phyloP scores from a whole-genome alignment of 2,329 filamentous ascomycete genomes.

The Tolypocladium ophioglossoides region DNA sequence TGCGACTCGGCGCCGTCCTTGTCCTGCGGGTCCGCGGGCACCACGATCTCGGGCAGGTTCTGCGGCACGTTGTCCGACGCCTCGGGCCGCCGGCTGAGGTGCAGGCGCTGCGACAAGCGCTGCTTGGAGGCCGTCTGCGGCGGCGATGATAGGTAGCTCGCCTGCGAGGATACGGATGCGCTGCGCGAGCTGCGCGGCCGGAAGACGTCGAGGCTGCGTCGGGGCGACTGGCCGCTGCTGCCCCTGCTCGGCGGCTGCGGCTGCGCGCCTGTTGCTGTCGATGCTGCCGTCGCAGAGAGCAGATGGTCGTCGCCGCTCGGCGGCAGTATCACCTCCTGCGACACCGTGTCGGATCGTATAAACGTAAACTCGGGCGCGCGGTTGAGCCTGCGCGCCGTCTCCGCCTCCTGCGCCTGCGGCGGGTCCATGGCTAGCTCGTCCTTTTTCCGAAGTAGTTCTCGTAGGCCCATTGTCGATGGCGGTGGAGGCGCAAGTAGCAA shows the following conservation, averaged over 20 bases:
- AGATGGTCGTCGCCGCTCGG: slow-evolving; percentile 27
- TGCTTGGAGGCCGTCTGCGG: slow-evolving; percentile 19
- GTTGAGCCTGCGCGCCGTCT: slow-evolving; percentile 23
- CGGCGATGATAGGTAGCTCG: slow-evolving; percentile 19
- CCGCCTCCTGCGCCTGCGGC: slow-evolving; percentile 22
- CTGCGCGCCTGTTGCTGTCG: not conserved
- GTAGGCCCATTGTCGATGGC: slow-evolving; percentile 33
- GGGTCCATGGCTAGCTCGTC: slow-evolving; percentile 28
- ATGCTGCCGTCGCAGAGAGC: not conserved
- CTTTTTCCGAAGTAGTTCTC: slow-evolving; percentile 44
- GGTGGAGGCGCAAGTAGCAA: not conserved
- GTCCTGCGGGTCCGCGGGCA: slow-evolving; percentile 30
- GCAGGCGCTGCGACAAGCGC: slow-evolving; percentile 60
- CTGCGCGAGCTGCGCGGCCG: slow-evolving; percentile 35
- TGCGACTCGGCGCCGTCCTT: slow-evolving; percentile 49
- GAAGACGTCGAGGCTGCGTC: slow-evolving; percentile 36
- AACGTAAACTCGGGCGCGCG: slow-evolving; percentile 63
- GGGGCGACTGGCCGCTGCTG: slow-evolving; percentile 14
- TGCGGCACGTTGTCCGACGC: slow-evolving; percentile 66
- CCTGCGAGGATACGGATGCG: slow-evolving; percentile 32
- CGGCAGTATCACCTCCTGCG: slow-evolving; percentile 68
- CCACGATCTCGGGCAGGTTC: slow-evolving; percentile 65
- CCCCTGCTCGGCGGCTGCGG: not conserved
- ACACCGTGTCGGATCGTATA: slow-evolving; percentile 71
- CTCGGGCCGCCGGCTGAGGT: slow-evolving; percentile 46